Conservation (phyloP, 345 rosid genomes). For the Boechera stricta region DNA sequence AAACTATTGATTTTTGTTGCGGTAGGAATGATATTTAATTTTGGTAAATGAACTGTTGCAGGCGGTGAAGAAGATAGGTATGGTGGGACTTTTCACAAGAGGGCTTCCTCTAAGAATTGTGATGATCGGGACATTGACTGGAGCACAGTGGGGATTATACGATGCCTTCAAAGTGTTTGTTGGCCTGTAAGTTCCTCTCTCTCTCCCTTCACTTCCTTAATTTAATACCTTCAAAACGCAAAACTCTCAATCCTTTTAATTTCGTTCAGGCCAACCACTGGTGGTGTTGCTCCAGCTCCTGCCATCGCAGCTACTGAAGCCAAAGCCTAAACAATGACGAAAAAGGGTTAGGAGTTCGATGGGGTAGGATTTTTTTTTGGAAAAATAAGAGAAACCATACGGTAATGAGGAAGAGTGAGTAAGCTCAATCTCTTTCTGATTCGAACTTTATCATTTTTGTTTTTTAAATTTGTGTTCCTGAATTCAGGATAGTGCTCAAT, state of each 20-base stretch:
- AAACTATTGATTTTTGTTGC: background rate
- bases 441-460: constrained; percentile 38
- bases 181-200: constrained; percentile 80
- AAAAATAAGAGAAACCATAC: constrained; percentile 34
- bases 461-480: constrained; percentile 31
- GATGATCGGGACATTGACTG: constrained; percentile 98
- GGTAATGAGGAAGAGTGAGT: constrained; percentile 31
- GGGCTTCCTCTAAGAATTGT: constrained; percentile 98
- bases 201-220: background rate
- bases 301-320: constrained; percentile 46
- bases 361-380: constrained; percentile 42
- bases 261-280: constrained; percentile 86
- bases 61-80: constrained; percentile 97
- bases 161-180: constrained; percentile 98
- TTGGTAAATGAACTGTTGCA: constrained; percentile 43
- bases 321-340: constrained; percentile 35
- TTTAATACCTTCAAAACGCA: background rate
- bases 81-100: constrained; percentile 92
- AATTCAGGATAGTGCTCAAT: constrained; percentile 26
- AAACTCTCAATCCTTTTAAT: constrained; percentile 6
- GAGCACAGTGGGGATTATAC: constrained; percentile 96
- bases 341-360: constrained; percentile 19
- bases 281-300: constrained; percentile 76
- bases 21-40: background rate
- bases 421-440: constrained; percentile 32